Evolutionary conservation across 2,329 filamentous ascomycete species (phyloP).

Genomic region (Fusarium humuli): DNA sequence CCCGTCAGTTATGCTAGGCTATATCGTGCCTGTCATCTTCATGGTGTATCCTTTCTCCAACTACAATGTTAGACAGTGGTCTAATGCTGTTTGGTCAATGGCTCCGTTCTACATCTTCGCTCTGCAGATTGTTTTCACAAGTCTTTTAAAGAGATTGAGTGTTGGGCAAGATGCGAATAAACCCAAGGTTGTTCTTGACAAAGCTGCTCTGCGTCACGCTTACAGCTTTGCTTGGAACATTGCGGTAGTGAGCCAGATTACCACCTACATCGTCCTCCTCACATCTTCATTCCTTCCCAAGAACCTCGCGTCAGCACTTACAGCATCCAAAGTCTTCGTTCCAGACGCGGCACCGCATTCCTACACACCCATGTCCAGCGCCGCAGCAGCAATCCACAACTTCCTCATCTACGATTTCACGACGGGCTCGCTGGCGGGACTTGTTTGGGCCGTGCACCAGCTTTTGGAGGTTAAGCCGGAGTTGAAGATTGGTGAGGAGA

Average conservation of each 20-base stretch:
- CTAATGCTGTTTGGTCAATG: constrained; percentile 38
- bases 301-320: constrained; percentile 26
- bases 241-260: constrained; percentile 42
- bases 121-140: constrained; percentile 31
- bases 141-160: constrained; percentile 35
- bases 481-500: constrained; percentile 32
- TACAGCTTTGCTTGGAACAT: constrained; percentile 46
- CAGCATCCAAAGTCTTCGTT: constrained; percentile 31
- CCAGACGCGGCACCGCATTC: constrained; percentile 37
- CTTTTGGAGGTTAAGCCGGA: constrained; percentile 32
- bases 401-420: constrained; percentile 46
- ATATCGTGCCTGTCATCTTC: constrained; percentile 33
- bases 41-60: constrained; percentile 39
- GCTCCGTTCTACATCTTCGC: constrained; percentile 39
- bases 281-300: constrained; percentile 34
- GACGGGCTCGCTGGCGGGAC: constrained; percentile 25
- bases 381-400: constrained; percentile 34
- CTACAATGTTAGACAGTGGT: constrained; percentile 37
- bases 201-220: constrained; percentile 35
- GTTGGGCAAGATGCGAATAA: constrained; percentile 38
- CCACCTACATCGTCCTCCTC: constrained; percentile 31
- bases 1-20: constrained; percentile 41
- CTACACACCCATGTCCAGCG: constrained; percentile 24
- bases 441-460: constrained; percentile 39
- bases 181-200: constrained; percentile 28